Conservation (phyloP, 345 rosid genomes). For the Salix suchowensis region DNA sequence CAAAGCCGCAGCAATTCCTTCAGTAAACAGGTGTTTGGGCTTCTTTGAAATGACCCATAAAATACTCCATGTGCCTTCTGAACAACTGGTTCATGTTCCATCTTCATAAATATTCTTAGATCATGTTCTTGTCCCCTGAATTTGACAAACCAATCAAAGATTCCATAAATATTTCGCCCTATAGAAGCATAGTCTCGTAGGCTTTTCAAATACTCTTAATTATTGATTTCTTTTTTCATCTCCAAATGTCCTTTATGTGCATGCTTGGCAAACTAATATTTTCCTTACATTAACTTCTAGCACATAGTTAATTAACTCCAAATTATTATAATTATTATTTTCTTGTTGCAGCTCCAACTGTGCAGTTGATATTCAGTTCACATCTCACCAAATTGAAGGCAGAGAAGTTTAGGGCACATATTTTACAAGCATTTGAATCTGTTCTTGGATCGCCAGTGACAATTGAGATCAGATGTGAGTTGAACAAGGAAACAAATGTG, state of each 20-base stretch:
- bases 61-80: not conserved
- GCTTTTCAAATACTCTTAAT: not conserved
- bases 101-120: not conserved
- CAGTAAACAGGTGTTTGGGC: not conserved
- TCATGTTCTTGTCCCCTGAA: not conserved
- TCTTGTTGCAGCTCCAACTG: slow-evolving; percentile 71
- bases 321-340: not conserved
- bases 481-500: slow-evolving; percentile 36
- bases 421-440: slow-evolving; percentile 75
- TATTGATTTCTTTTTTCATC: not conserved
- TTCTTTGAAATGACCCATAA: not conserved
- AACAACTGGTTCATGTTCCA: not conserved
- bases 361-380: slow-evolving; percentile 71
- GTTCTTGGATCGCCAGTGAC: slow-evolving; percentile 76
- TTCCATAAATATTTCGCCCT: not conserved
- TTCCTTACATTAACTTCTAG: not conserved
- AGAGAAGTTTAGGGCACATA: slow-evolving; percentile 59
- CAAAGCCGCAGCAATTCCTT: not conserved
- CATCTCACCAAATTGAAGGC: slow-evolving; percentile 50
- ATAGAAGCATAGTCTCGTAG: not conserved
- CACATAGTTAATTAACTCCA: not conserved
- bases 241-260: not conserved
- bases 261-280: not conserved
- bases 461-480: slow-evolving; percentile 72
- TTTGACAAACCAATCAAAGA: not conserved